Conservation (phyloP, 345 rosid genomes). For the Tarenaya hassleriana region DNA sequence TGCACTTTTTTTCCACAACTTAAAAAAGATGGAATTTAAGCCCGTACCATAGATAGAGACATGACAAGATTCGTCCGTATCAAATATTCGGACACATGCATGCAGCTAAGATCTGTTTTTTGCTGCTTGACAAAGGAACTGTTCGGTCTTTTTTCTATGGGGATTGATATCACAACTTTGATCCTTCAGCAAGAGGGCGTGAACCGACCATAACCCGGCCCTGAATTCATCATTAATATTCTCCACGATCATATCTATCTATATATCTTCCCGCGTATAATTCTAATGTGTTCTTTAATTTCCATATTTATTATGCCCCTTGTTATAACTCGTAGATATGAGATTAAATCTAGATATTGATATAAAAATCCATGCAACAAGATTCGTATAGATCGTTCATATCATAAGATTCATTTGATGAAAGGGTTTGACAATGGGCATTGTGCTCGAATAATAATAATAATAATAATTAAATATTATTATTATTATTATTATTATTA, state of each 20-base stretch:
- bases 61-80: slow-evolving; percentile 19
- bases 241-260: not conserved
- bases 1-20: slow-evolving; percentile 3
- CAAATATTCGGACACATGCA: slow-evolving; percentile 23
- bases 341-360: no score
- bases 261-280: not conserved
- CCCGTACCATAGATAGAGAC: slow-evolving; percentile 23
- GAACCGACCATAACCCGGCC: slow-evolving; percentile 1
- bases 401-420: no score
- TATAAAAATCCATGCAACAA: no score
- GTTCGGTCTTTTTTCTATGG: not conserved
- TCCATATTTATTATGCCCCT: no score
- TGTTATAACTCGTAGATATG: no score
- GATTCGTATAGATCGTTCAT: no score
- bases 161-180: slow-evolving; percentile 6
- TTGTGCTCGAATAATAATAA: no score
- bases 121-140: not conserved
- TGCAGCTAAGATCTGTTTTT: slow-evolving; percentile 20
- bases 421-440: no score
- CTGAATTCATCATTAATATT: not conserved
- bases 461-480: no score
- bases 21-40: slow-evolving; percentile 1
- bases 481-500: no score
- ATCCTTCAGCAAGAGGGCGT: slow-evolving; percentile 11
- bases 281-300: not conserved